Evolutionary conservation across 495 filamentous ascomycete genomes (phyloP), one percentile per base, ranked within the genome.

Genomic region (Penicilliopsis zonata): DNA sequence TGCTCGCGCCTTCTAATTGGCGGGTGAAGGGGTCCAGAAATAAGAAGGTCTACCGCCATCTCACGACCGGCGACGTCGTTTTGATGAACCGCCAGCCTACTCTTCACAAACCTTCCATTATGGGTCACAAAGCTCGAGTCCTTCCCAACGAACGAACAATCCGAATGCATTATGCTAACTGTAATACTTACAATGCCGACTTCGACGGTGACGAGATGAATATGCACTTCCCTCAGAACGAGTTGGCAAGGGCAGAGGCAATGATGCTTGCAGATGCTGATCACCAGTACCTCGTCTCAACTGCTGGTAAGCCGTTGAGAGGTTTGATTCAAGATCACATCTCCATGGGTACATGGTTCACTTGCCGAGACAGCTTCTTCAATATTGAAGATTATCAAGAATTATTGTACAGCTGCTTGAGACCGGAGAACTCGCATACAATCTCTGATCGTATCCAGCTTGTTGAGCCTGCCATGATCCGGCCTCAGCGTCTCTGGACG

Each of bases 181-280:
- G 90, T 57, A 96, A 95, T 51, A 94, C 92, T 8, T 98, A 99
- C 69, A 99, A 99, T 44, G 92, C 92, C n/a, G 92, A 99, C 72
- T 99, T 96, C 56, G 92, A 99, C 52, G 92, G 92, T 53, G 92
- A 99, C 46, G 92, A 99, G 59, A 99, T 99, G 92, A 99, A 99
- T 53, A 93, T 99, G 90, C 92, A 99, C 53, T 94, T 99, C 50
- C 92, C 92, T 7, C 92, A 99, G 43, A 95, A 92, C 44, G 92
- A 95, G 50, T 64, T 95, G 48, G 92, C 88, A 15, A 70, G 90
- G 36, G 77, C 86, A 2, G 92, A 99, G 57, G 90, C 90, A 2
- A 65, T 86, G 32, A 78, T 80, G 50, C 78, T 99, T 44, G 90
- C 92, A 7, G 87, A 94, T 52, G 94, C 92, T 10, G 88, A 99